Base-by-base conservation (phyloP, 768 basidiomycete species). In the Dacryopinax spathularia region DNA sequence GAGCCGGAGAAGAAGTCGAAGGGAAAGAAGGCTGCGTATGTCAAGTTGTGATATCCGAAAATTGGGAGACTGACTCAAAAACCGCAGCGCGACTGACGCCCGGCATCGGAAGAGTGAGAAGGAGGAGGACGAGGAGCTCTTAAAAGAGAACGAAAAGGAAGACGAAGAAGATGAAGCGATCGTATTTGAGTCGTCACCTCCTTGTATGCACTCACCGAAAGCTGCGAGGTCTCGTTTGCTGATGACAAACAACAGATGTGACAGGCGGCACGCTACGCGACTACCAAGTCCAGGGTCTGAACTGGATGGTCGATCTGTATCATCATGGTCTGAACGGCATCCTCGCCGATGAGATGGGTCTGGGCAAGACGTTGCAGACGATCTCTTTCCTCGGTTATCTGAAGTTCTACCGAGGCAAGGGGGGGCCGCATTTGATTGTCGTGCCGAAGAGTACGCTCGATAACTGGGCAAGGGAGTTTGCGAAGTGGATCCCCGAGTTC, bases 381-480 rank as follows among this genome's bases (percentile, higher is more conserved):
- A 95, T 99, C 69, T 87, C 95, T 0, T 99, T 99, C 81, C 84
- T 97, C 27, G 84, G 91, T 4, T 98, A 96, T 73, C 86, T 98
- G 66, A 92, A 89, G 71, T 87, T 92, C 72, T 84, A 92, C 72
- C 82, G 81, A 25, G 81, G 80, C 64, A 85, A 82, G 62, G 66
- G 75, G 18, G 94, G 96, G 1, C 93, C 91, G 2, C 95, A 98
- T 73, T 83, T 98, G 25, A 84, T 99, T 70, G 90, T 98, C 64
- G 96, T 98, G 4, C 96, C 96, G n/a, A 98, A 98, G 75, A 94
- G 92, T 1, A 99, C 95, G 0, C 79, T 98, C 27, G 91, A 98
- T 73, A 99, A 98, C 72, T 99, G 96, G 96, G 77, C 81, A 18
- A 86, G 96, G 68, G 96, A 99, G 75, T 92, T 99, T 68, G 83